Evolutionary conservation across 2,329 filamentous ascomycete species (phyloP).

Genomic region (Mycosphaerella arachidis): DNA sequence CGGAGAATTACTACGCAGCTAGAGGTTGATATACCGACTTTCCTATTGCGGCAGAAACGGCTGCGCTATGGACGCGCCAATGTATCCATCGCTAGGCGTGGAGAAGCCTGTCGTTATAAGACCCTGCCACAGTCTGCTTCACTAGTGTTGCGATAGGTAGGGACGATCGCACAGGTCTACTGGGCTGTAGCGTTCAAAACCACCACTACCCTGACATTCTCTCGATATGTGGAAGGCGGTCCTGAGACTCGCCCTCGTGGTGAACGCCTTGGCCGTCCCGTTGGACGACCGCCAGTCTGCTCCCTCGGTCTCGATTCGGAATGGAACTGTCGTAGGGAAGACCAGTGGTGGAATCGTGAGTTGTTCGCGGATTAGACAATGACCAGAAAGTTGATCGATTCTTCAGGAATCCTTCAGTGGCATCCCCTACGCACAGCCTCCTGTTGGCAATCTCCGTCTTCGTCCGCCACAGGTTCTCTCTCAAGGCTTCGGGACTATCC

Average conservation of each 20-base stretch:
- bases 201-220: not conserved
- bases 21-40: not conserved
- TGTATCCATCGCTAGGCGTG: not conserved
- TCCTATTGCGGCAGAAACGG: not conserved
- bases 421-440: slow-evolving; percentile 69
- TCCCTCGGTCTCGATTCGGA: slow-evolving; percentile 45
- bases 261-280: not conserved
- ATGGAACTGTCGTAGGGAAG: slow-evolving; percentile 53
- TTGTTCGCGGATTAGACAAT: too few species aligned
- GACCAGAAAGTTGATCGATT: slow-evolving; percentile 38
- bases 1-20: not conserved
- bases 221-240: not conserved
- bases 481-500: slow-evolving; percentile 43
- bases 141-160: not conserved
- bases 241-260: not conserved
- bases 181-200: too few species aligned
- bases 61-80: not conserved
- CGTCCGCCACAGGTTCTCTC: slow-evolving; percentile 61
- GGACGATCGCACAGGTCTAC: not conserved
- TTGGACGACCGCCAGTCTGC: not conserved
- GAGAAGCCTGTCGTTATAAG: not conserved
- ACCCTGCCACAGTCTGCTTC: too few species aligned
- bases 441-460: slow-evolving; percentile 60
- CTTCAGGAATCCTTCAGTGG: slow-evolving; percentile 42
- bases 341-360: slow-evolving; percentile 52